phyloP scores from a whole-genome alignment of 257 asterid genomes.

The Lithospermum erythrorhizon region DNA sequence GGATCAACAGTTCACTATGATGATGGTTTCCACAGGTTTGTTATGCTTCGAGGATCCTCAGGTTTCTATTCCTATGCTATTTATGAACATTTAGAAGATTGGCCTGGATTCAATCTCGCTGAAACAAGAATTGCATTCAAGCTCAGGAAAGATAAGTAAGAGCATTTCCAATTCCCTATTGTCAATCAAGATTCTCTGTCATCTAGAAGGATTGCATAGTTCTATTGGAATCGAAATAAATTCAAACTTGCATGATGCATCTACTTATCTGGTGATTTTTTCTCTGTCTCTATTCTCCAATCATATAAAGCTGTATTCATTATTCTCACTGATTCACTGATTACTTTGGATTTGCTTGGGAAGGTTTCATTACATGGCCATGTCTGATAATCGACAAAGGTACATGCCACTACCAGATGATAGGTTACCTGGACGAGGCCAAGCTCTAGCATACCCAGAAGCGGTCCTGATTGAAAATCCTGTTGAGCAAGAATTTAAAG shows the following conservation, averaged over 20 bases:
- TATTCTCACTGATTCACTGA: no score
- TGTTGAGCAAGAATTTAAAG: constrained; percentile 52
- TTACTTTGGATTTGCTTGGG: background rate
- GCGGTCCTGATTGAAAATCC: constrained; percentile 77
- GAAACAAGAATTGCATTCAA: constrained; percentile 49
- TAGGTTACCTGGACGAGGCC: constrained; percentile 54
- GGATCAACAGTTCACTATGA: no score
- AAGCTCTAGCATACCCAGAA: constrained; percentile 60
- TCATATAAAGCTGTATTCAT: no score
- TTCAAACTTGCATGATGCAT: no score
- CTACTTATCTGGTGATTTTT: no score
- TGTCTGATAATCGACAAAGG: constrained; percentile 64
- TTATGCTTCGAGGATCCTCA: constrained; percentile 31
- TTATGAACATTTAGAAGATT: constrained; percentile 31
- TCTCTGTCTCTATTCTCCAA: no score
- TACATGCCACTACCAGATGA: constrained; percentile 82
- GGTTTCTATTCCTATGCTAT: constrained; percentile 51
- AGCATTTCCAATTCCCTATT: background rate
- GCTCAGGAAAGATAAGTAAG: constrained; percentile 40
- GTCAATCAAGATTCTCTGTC: background rate
- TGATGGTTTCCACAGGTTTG: constrained; percentile 20
- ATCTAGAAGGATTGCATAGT: no score
- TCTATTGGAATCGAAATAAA: no score
- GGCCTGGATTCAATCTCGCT: constrained; percentile 42
- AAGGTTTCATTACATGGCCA: constrained; percentile 78